Evolutionary conservation across 257 asterid genomes (phyloP).

Genomic region (Henckelia pumila): DNA sequence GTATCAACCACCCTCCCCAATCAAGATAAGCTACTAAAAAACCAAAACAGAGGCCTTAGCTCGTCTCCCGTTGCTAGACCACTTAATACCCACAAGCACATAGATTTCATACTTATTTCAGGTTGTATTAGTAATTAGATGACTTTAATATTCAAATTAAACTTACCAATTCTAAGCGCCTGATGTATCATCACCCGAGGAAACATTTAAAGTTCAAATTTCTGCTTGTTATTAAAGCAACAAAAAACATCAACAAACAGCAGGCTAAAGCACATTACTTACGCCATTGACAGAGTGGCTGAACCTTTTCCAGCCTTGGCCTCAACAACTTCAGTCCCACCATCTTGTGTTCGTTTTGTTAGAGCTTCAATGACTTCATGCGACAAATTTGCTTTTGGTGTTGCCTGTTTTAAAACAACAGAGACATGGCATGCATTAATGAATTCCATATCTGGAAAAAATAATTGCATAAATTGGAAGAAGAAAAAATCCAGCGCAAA

Average conservation of each 20-base stretch:
- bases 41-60: neutral
- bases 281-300: conserved; percentile 99
- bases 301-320: conserved; percentile 99
- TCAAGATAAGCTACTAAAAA: neutral
- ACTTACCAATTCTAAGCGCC: neutral
- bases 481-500: neutral
- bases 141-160: neutral
- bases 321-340: conserved; percentile 96
- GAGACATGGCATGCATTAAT: neutral
- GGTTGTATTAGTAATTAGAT: neutral
- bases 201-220: neutral
- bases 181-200: neutral
- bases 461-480: neutral
- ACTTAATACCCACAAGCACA: neutral
- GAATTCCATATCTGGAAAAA: neutral
- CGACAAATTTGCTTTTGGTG: conserved; percentile 72
- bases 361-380: conserved; percentile 70
- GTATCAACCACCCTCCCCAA: neutral
- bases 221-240: neutral
- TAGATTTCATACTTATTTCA: neutral
- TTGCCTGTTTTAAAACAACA: conserved; percentile 43
- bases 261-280: conserved; percentile 31
- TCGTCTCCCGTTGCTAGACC: neutral
- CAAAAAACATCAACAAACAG: neutral
- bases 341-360: conserved; percentile 92